Evolutionary conservation across 2,329 filamentous ascomycete genomes (phyloP), one percentile per base, ranked within the genome.

Genomic region (Hypoxylon rubiginosum): DNA sequence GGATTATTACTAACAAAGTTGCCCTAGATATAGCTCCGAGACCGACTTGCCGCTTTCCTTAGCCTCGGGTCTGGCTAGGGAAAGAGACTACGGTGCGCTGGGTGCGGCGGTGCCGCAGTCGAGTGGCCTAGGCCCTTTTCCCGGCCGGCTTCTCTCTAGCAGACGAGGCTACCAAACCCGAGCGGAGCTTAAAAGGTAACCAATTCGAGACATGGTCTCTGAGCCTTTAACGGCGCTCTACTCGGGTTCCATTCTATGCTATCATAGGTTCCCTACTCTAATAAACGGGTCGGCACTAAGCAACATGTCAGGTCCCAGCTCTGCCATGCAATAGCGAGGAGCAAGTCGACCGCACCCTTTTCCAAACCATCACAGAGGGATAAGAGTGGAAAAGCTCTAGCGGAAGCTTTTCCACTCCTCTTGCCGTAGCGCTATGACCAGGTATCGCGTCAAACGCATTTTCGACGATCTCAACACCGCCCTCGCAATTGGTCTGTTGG

Each of bases 321-420:
- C 49, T 61, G 50, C 39, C 41, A 52, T 55, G 50, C 53, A n/a
- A n/a, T n/a, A n/a, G n/a, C n/a, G n/a, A n/a, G n/a, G n/a, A 54
- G 59, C 57, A 55, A 48, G 30, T 57, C 60, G 26, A 24, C 32
- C 55, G 58, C 62, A 55, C 54, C 41, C 65, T 60, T 68, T 63
- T 68, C 45, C 13, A 64, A 43, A 34, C 34, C 49, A 58, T 61
- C 45, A 17, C 52, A 3, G 39, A 62, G 49, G 52, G 45, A 64
- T 56, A 54, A 66, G 10, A 43, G 32, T n/a, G 48, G 36, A n/a
- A 62, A 62, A 54, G 34, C 30, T 58, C 48, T 36, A 56, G 28
- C 13, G 54, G 56, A 62, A 60, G 34, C 32, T 39, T 60, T 62
- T 62, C 46, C 39, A 30, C 21, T 36, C 30, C 13, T 49, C 56